Evolutionary conservation across 805 yeast species (phyloP), one percentile per base, ranked within the genome.

Genomic region (Ogataea henricii): DNA sequence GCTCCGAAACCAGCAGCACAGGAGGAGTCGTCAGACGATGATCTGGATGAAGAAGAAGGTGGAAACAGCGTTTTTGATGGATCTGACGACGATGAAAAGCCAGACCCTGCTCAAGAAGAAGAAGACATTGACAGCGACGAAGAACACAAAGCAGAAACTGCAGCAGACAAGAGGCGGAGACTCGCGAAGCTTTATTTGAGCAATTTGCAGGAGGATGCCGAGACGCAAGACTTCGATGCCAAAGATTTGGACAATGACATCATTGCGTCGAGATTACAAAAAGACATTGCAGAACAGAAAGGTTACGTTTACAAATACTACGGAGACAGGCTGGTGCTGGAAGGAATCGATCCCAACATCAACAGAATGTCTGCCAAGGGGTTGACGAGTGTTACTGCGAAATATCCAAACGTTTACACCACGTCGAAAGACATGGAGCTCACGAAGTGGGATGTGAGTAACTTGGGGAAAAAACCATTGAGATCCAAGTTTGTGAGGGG

Each of bases 131-230:
- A 78, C 13, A 82, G 86, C 12, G 92, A 85, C 26, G 94, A 84
- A 55, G 95, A 85, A 56, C 81, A 82, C 54, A 81, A 72, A 13
- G 76, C 74, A 14, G 98, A 92, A 67, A 80, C 81, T 40, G 95
- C 91, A 7, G 95, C 96, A 0, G 99, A 94, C 62, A 90, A 89
- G 68, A 81, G 99, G 68, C 81, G 99, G 69, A 76, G 98, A 62
- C 75, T 94, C 50, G 98, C 98, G 14, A 90, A 90, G 67, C 94
- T 91, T 67, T 94, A 94, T 66, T 72, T 94, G 53, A 90, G 85
- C 39, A 87, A 86, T 60, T 70, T 94, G 60, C 82, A 87, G 63
- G 69, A 72, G 3, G 89, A 85, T 52, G 77, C 75, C 16, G 60
- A 59, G 13, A 60, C 65, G 8, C 78, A 72, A 46, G 82, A 77